Percentiles rank a stretch among this genome's conserved stretches.
Conservation (phyloP, 169 alveolate species). For the Eimeria maxima region DNA sequence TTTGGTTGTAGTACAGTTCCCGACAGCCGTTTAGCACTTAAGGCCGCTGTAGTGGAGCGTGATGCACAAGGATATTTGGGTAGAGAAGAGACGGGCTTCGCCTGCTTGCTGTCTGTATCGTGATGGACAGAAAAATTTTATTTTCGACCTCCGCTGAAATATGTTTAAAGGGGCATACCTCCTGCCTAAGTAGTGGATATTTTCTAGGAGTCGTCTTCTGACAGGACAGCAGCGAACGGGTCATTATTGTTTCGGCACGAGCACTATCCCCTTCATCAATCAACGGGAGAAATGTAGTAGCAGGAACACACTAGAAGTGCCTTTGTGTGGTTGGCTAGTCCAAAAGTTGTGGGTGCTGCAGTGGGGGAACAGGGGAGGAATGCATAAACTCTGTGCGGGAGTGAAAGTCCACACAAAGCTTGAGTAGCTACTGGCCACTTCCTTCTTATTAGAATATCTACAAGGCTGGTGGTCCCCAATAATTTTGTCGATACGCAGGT, state of each 20-base stretch:
- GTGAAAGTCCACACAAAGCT: neutral
- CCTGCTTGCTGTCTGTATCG: neutral
- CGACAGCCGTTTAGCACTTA: neutral
- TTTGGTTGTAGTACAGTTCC: neutral
- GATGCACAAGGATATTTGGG: neutral
- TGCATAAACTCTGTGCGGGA: neutral
- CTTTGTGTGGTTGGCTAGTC: neutral
- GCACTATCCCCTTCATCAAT: neutral
- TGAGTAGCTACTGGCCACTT: neutral
- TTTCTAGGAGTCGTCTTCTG: too few relatives aligned
- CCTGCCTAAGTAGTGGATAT: too few relatives aligned
- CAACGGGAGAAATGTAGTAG: too few relatives aligned
- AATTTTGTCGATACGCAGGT: too few relatives aligned
- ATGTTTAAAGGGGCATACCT: too few relatives aligned
- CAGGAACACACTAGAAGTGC: neutral
- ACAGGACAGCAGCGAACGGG: too few relatives aligned
- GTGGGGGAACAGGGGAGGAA: neutral
- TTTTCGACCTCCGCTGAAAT: too few relatives aligned
- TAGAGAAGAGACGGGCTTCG: neutral
- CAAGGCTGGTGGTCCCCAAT: too few relatives aligned
- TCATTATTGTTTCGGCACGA: too few relatives aligned
- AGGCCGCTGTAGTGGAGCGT: neutral
- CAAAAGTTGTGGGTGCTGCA: neutral
- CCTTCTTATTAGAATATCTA: too few relatives aligned
- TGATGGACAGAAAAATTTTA: too few relatives aligned